Evolutionary conservation across 2,329 filamentous ascomycete species (phyloP).

Genomic region (Penicillium brevicompactum): DNA sequence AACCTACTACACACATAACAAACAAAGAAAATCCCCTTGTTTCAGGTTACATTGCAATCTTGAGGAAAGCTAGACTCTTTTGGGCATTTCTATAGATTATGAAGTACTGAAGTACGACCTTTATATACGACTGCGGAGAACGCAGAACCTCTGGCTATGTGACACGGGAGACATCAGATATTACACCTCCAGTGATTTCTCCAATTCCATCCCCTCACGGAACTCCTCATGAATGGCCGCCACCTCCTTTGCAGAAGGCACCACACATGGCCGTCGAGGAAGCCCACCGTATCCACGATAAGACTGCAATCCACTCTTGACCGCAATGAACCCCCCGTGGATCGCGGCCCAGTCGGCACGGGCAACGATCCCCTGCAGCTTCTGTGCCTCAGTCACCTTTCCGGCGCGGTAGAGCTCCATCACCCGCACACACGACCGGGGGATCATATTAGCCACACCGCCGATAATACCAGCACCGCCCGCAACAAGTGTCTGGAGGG

Average conservation of each 20-base stretch:
- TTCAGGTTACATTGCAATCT: slow-evolving; percentile 2
- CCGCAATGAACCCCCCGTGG: slow-evolving; percentile 81
- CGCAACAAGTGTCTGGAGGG: slow-evolving; percentile 75
- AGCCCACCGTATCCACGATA: slow-evolving; percentile 81
- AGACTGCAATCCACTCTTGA: slow-evolving; percentile 77
- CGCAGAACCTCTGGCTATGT: too few species aligned
- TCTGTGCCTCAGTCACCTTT: slow-evolving; percentile 72
- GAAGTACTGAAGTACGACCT: background rate
- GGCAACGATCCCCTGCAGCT: slow-evolving; percentile 74
- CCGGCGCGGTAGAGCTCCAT: slow-evolving; percentile 76
- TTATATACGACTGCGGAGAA: background rate
- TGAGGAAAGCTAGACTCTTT: background rate
- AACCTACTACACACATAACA: background rate
- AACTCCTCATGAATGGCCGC: slow-evolving; percentile 39
- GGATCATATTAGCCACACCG: slow-evolving; percentile 81
- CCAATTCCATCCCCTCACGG: slow-evolving; percentile 41
- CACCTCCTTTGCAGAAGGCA: slow-evolving; percentile 42
- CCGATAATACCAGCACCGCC: slow-evolving; percentile 84
- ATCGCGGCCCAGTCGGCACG: slow-evolving; percentile 82
- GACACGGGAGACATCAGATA: background rate
- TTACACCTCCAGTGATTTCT: slow-evolving; percentile 32
- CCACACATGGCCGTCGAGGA: slow-evolving; percentile 67
- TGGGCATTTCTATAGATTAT: background rate
- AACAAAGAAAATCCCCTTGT: slow-evolving; percentile 5
- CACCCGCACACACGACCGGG: slow-evolving; percentile 76